Percentiles rank a stretch among this genome's conserved stretches.
phyloP scores from a whole-genome alignment of 2,329 filamentous ascomycete genomes.

The Mycosphaerella sp. region DNA sequence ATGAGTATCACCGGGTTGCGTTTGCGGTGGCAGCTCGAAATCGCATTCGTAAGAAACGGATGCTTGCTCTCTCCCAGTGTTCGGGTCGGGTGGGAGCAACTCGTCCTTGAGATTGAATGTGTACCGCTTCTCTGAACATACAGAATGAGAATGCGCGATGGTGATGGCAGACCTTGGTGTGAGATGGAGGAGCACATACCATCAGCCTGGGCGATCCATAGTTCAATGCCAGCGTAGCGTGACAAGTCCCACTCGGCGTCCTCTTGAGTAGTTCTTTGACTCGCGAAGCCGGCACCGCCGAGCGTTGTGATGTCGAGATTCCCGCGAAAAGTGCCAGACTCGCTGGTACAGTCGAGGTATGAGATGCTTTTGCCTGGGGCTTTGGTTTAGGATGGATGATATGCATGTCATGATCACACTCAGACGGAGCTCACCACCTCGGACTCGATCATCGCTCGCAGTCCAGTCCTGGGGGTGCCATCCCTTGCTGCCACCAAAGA shows the following conservation, averaged over 20 bases:
- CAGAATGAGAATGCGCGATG: background rate
- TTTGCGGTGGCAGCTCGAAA: constrained; percentile 44
- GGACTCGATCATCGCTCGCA: constrained; percentile 67
- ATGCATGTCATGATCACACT: background rate
- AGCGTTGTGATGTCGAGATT: constrained; percentile 66
- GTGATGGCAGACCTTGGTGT: background rate
- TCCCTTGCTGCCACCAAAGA: constrained; percentile 35
- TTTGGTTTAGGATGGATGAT: background rate
- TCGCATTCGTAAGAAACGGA: constrained; percentile 69
- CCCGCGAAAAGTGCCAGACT: constrained; percentile 55
- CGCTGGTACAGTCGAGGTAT: constrained; percentile 38
- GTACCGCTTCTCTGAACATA: constrained; percentile 53
- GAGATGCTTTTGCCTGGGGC: constrained; percentile 29
- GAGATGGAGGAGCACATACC: constrained; percentile 8
- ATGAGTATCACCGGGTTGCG: constrained; percentile 21
- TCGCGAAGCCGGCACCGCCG: constrained; percentile 76
- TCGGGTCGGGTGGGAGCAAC: constrained; percentile 48
- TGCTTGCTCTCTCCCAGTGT: constrained; percentile 64
- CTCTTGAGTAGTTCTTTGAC: constrained; percentile 59
- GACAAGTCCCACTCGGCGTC: constrained; percentile 58
- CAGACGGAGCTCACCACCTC: constrained; percentile 51
- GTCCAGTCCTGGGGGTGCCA: constrained; percentile 60
- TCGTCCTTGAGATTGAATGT: constrained; percentile 70
- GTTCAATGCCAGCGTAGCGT: constrained; percentile 41
- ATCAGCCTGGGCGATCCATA: constrained; percentile 18